Conservation (phyloP, 2,329 filamentous ascomycete genomes). For the Lachnellula suecica region DNA sequence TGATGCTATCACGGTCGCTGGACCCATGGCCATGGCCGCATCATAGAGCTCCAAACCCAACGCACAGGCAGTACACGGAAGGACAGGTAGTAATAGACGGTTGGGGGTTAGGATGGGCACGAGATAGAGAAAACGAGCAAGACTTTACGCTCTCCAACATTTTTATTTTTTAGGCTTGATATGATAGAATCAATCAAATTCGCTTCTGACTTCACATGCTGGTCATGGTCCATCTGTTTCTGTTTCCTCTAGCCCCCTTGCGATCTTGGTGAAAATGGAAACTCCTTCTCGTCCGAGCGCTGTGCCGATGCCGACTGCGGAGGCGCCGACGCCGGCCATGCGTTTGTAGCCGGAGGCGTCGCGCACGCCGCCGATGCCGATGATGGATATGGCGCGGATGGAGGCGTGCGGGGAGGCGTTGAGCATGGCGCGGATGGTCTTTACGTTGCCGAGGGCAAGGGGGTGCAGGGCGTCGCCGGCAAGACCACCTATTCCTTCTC, state of each 20-base stretch:
- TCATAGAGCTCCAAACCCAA: no score
- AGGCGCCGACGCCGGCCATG: constrained; percentile 67
- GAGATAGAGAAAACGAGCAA: neutral
- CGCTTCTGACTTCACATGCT: constrained; percentile 20
- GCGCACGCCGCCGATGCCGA: constrained; percentile 72
- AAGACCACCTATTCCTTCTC: constrained; percentile 65
- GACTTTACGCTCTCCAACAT: neutral
- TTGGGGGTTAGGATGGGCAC: no score
- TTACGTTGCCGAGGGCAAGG: constrained; percentile 72
- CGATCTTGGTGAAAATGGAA: constrained; percentile 63
- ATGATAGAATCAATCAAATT: constrained; percentile 19
- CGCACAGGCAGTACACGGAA: no score
- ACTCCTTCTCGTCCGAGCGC: constrained; percentile 65
- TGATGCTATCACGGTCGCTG: constrained; percentile 66
- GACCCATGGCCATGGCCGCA: constrained; percentile 54
- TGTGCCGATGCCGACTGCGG: constrained; percentile 67
- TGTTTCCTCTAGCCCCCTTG: no score
- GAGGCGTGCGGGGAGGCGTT: constrained; percentile 40
- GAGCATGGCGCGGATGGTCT: constrained; percentile 61
- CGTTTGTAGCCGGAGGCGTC: constrained; percentile 61
- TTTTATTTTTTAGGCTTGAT: constrained; percentile 8
- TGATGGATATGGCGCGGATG: constrained; percentile 57
- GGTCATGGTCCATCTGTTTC: neutral
- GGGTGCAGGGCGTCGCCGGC: constrained; percentile 72
- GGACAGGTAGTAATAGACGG: no score